Evolutionary conservation across 2,329 filamentous ascomycete genomes (phyloP).

Genomic region (Chrysoporthe puriensis): DNA sequence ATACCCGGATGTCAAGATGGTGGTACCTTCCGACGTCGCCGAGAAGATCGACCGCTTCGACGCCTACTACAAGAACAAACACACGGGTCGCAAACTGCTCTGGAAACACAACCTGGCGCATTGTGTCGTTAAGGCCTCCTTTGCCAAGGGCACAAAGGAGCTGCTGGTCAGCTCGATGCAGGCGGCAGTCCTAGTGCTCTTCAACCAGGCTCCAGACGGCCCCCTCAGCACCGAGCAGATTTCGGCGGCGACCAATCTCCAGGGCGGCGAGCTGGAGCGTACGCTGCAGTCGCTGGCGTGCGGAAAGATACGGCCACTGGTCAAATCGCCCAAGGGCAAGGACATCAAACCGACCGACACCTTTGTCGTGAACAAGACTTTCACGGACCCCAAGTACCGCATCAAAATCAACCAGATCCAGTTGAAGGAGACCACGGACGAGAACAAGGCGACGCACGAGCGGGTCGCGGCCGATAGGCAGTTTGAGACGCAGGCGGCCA

Average conservation of each 20-base stretch:
- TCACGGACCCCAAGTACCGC: constrained; percentile 80
- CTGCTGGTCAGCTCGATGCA: constrained; percentile 91
- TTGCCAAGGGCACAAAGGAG: constrained; percentile 81
- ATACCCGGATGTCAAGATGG: constrained; percentile 73
- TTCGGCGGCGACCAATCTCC: constrained; percentile 71
- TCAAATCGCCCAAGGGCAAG: constrained; percentile 81
- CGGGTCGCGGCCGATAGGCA: constrained; percentile 86
- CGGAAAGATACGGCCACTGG: constrained; percentile 81
- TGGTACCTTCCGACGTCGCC: constrained; percentile 73
- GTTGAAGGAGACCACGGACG: constrained; percentile 90
- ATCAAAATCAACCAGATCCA: constrained; percentile 99
- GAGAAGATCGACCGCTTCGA: constrained; percentile 83
- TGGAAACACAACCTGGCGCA: constrained; percentile 97
- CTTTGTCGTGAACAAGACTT: constrained; percentile 79
- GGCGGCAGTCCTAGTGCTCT: constrained; percentile 85
- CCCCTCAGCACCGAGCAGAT: constrained; percentile 78
- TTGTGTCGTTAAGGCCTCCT: constrained; percentile 80
- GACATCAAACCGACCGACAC: constrained; percentile 80
- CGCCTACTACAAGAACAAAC: constrained; percentile 83
- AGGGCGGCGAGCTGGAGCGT: constrained; percentile 78
- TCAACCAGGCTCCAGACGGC: constrained; percentile 73
- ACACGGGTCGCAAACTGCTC: constrained; percentile 80
- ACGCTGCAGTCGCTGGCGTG: constrained; percentile 96
- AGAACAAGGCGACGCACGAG: constrained; percentile 93
- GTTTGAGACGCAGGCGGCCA: constrained; percentile 95